Evolutionary conservation across 306 rosid genomes (phyloP), one percentile per base, ranked within the genome.

Genomic region (Casuarina glauca): DNA sequence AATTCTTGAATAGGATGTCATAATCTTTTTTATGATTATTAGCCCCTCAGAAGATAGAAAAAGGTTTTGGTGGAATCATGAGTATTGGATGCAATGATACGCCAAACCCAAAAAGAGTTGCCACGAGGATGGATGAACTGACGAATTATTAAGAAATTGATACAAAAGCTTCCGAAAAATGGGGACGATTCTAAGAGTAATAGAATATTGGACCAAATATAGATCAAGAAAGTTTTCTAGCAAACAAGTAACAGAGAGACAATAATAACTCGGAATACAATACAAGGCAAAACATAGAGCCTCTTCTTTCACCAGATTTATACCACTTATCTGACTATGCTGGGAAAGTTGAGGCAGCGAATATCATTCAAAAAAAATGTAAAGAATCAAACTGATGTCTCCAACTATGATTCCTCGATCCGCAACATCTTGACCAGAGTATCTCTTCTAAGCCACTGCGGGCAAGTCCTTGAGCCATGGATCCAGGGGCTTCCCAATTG

Each of bases 401-500:
- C 80, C 48, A 32, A 74, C 76, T 78, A 70, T 70, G 57, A 78
- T 67, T 50, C 72, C 73, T 79, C 68, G 81, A 70, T 51, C 64
- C 72, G 15, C 36, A 68, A 82, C 8, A 69, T 67, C 72, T 82
- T 35, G 57, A 81, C 70, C 83, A 78, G 72, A 72, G 71, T 17
- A 63, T 80, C 75, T 81, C 62, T 75, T 71, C 81, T 80, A 93
- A 35, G 96, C 98, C 77, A 93, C 86, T 20, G 98, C 93, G 2
- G 98, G 98, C 94, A 93, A 81, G 90, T 93, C 98, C 83, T 89
- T 93, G 69, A 93, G 88, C 98, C 98, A 93, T 45, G 90, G 83
- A 76, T 93, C 98, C 26, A 93, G 79, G 73, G 97, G 98, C 88
- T 91, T 93, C 52, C 98, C 98, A 58, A 93, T 93, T 0, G 98